phyloP scores from a whole-genome alignment of 345 rosid species.

The Acer campestre region DNA sequence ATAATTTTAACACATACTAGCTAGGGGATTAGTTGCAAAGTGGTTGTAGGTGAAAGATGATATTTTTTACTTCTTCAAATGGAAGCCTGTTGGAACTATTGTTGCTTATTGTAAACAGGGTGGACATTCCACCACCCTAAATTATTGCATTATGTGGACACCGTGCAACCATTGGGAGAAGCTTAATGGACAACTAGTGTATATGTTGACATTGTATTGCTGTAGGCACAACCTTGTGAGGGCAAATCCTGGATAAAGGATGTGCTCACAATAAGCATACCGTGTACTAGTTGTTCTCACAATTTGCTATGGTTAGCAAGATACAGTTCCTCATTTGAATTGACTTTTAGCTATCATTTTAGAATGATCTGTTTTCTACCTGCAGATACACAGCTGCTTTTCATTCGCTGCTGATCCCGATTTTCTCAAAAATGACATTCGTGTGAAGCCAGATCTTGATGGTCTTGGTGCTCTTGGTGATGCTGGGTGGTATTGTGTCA shows the following conservation, averaged over 20 bases:
- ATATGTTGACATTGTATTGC: background rate
- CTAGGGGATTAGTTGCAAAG: background rate
- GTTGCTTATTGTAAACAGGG: background rate
- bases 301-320: background rate
- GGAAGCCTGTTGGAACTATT: background rate
- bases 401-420: constrained; percentile 48
- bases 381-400: constrained; percentile 65
- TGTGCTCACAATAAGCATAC: background rate
- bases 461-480: constrained; percentile 88
- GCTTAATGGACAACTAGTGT: background rate
- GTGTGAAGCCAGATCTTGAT: constrained; percentile 88
- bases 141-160: too few species aligned
- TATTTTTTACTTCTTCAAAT: background rate
- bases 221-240: background rate
- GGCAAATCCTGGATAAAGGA: background rate
- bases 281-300: background rate
- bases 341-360: background rate
- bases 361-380: background rate
- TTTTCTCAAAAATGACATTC: constrained; percentile 65
- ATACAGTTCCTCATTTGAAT: background rate
- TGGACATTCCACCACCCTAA: background rate
- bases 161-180: background rate
- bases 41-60: background rate
- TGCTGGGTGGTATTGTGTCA: constrained; percentile 82
- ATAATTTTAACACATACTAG: too few species aligned